Evolutionary conservation across 1,284 basidiomycete species (phyloP), one percentile per base, ranked within the genome.

Genomic region (Cystobasidium pallidum): DNA sequence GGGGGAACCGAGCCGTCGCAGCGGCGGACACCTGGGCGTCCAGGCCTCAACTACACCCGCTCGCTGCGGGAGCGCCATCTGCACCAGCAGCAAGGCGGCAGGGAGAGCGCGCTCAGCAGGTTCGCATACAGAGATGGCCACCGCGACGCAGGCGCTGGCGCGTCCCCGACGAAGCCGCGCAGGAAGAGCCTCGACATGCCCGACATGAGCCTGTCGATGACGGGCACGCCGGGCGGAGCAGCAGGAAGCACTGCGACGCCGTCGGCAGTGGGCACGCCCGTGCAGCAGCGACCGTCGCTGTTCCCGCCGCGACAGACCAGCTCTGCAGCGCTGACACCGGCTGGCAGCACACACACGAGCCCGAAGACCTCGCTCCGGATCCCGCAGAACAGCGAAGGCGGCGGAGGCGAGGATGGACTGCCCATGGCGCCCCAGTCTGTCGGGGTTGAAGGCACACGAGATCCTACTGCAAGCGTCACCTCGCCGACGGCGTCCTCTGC

Each of bases 141-240:
- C 8, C 34, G 66, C 13, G 55, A 49, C 8, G 55, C 15, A 63
- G 67, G 43, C 17, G 28, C 43, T 21, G 43, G 54, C 15, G 52
- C 54, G 19, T 58, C 68, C 17, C 68, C 64, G 21, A 66, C 51
- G 10, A 66, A 66, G 34, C 64, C 68, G 10, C 68, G 68, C 34
- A 34, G 68, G 21, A 71, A 71, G 68, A 59, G 54, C 24, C 59
- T 71, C 45, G 68, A 71, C 30, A 71, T 71, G 68, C 68, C 68
- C n/a, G 68, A 71, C 34, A 52, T 71, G 59, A 64, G 59, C 39
- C 51, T 71, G 7, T 47, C 47, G 21, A 71, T 71, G 68, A 63
- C 67, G 45, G 58, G 49, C 15, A 51, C 55, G 43, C 36, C 45
- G 10, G 32, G 24, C 51, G 49, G 62, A 32, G 64, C 45, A 41